These are phyloP conservation scores for Iris macrosiphon DNA, from an alignment of 106 monocot species.

Conservation along the genomic window DNA sequence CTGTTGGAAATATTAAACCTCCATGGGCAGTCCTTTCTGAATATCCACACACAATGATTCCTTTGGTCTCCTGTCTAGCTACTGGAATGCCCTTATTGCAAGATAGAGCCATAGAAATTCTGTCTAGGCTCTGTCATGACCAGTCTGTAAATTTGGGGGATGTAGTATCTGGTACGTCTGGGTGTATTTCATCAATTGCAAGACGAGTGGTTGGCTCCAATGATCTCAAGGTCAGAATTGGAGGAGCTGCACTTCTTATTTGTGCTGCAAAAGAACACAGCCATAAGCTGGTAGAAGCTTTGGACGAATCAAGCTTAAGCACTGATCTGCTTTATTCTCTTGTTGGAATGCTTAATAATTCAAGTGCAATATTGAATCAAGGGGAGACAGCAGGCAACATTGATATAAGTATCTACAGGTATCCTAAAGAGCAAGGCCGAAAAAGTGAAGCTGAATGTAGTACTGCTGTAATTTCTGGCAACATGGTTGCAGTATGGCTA, in stretches of 20 bases:
- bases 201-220: constrained; percentile 59
- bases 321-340: constrained; percentile 63
- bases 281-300: constrained; percentile 45
- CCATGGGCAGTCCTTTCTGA: constrained; percentile 67
- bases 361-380: constrained; percentile 20
- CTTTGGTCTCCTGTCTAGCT: constrained; percentile 72
- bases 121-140: constrained; percentile 66
- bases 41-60: constrained; percentile 55
- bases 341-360: constrained; percentile 47
- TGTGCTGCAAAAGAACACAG: constrained; percentile 68
- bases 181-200: constrained; percentile 68
- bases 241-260: constrained; percentile 80
- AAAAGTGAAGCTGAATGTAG: constrained; percentile 28
- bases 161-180: constrained; percentile 36
- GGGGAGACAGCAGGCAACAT: constrained; percentile 24
- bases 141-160: constrained; percentile 55
- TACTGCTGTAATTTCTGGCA: constrained; percentile 55
- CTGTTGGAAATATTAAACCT: constrained; percentile 34
- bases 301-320: constrained; percentile 56
- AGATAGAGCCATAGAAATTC: constrained; percentile 87
- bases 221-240: constrained; percentile 53
- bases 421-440: constrained; percentile 20
- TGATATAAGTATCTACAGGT: constrained; percentile 57
- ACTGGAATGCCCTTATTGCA: constrained; percentile 57
- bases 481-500: constrained; percentile 67